A percentile compares a stretch with the other conserved stretches of the same genome.
Evolutionary conservation across 2,329 filamentous ascomycete species (phyloP).

Genomic region (Lachnellula willkommii): DNA sequence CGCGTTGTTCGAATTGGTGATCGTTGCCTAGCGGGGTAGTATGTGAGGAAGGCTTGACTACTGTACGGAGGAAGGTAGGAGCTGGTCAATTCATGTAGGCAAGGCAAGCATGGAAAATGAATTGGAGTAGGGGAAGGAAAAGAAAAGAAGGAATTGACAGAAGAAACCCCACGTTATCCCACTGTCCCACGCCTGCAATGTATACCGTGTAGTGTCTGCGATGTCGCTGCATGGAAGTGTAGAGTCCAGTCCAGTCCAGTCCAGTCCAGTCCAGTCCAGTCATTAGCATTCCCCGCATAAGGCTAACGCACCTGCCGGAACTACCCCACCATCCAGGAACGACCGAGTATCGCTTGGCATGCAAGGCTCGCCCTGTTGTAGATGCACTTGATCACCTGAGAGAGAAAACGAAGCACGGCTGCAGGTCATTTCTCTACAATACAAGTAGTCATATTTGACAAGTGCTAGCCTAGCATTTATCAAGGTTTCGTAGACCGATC

Average conservation of each 20-base stretch:
- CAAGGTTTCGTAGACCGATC: background rate
- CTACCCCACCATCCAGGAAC: constrained; percentile 19
- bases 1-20: background rate
- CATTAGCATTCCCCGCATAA: constrained; percentile 12
- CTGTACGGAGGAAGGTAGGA: background rate
- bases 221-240: constrained; percentile 10
- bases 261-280: background rate
- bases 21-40: background rate
- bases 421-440: background rate
- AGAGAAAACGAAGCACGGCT: background rate
- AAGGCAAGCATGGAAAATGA: background rate
- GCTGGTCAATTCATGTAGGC: too few species aligned
- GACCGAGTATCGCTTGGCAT: background rate
- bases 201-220: background rate
- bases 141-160: background rate
- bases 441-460: background rate
- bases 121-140: background rate
- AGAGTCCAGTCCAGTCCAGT: background rate
- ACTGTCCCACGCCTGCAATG: background rate
- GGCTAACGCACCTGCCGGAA: constrained; percentile 5
- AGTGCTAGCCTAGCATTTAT: background rate
- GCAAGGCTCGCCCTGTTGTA: background rate
- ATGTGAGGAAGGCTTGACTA: background rate
- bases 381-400: background rate
- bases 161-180: too few species aligned